A percentile compares a stretch with the other conserved stretches of the same genome.
These are phyloP conservation scores for Forsythia suspensa DNA, from an alignment of 257 asterid species.

Conservation along the genomic window DNA sequence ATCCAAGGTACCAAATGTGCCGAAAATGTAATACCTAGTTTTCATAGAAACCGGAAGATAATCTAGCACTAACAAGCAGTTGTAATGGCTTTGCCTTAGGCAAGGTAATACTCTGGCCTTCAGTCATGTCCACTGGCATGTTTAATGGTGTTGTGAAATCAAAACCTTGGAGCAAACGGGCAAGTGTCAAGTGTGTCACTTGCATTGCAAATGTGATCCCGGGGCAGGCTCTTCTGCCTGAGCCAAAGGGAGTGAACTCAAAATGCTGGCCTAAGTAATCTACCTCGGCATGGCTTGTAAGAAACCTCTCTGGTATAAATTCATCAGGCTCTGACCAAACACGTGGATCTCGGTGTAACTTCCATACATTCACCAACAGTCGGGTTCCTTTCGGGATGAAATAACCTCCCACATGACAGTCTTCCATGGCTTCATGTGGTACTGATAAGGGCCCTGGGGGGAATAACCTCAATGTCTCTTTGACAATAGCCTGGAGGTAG, in stretches of 20 bases:
- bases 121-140: slow-evolving; percentile 46
- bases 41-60: slow-evolving; percentile 22
- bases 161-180: slow-evolving; percentile 55
- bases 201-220: slow-evolving; percentile 45
- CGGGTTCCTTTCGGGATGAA: slow-evolving; percentile 40
- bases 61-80: slow-evolving; percentile 34
- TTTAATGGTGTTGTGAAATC: slow-evolving; percentile 26
- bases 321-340: slow-evolving; percentile 47
- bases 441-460: slow-evolving; percentile 49
- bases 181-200: slow-evolving; percentile 44
- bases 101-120: slow-evolving; percentile 46
- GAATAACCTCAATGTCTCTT: slow-evolving; percentile 50
- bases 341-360: slow-evolving; percentile 51
- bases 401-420: slow-evolving; percentile 41
- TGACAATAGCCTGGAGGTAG: slow-evolving; percentile 52
- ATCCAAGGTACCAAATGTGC: not conserved
- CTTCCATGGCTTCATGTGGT: slow-evolving; percentile 42
- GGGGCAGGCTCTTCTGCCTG: slow-evolving; percentile 55
- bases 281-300: slow-evolving; percentile 33
- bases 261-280: slow-evolving; percentile 43
- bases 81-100: slow-evolving; percentile 43
- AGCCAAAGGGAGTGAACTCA: slow-evolving; percentile 60
- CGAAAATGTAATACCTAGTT: not conserved
- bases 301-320: slow-evolving; percentile 51
- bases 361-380: slow-evolving; percentile 42